phyloP scores from a whole-genome alignment of 208 protist species.

The Acanthamoeba triangularis region DNA sequence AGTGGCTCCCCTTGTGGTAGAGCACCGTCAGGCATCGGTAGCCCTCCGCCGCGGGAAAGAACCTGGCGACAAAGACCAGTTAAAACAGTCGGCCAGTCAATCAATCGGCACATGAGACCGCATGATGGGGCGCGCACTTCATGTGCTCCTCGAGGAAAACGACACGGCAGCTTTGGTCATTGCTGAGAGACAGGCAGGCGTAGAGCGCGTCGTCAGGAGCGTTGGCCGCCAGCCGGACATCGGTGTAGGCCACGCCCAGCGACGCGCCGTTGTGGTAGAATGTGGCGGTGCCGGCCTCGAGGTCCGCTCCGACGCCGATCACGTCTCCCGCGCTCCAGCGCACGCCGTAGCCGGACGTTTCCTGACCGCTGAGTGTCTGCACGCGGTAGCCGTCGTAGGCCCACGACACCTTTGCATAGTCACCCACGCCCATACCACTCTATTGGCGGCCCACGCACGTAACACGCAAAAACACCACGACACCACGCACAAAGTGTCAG shows the following conservation, averaged over 20 bases:
- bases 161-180: not conserved
- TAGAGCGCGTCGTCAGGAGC: not conserved
- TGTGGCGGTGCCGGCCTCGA: not conserved
- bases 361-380: not conserved
- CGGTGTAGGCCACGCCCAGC: constrained; percentile 4
- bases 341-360: not conserved
- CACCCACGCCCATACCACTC: constrained; percentile 39
- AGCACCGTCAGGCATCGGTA: not conserved
- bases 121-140: not conserved
- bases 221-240: not conserved
- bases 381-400: constrained; percentile 59
- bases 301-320: not conserved
- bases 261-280: constrained; percentile 20
- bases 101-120: too few species aligned
- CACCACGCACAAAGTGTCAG: too few species aligned
- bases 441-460: not conserved
- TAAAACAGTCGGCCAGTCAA: too few species aligned
- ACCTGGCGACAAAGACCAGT: not conserved
- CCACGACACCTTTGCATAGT: constrained; percentile 24
- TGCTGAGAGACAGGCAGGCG: not conserved
- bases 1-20: not conserved
- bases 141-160: not conserved
- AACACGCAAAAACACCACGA: too few species aligned
- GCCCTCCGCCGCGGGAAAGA: not conserved
- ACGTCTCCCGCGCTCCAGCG: constrained; percentile 15